Conservation (phyloP, 495 filamentous ascomycete species). For the Astrothelium subdiscretum region DNA sequence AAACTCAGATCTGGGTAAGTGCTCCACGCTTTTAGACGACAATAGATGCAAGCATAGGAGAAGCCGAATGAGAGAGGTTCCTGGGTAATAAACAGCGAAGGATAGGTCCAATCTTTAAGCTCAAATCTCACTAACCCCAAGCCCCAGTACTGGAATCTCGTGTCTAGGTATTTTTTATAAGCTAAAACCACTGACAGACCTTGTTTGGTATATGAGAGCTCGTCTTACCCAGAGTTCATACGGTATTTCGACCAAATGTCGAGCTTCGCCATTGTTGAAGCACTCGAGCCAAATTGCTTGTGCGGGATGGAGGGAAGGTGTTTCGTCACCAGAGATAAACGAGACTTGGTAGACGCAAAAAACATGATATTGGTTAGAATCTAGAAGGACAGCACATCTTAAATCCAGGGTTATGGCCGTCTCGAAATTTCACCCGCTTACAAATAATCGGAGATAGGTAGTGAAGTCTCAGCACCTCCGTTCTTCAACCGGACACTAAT, state of each 20-base stretch:
- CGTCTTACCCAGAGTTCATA: slow-evolving; percentile 54
- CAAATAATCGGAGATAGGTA: too few species aligned
- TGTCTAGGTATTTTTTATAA: neutral
- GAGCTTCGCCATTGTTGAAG: slow-evolving; percentile 40
- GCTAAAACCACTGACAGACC: neutral
- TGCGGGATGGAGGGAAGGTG: neutral
- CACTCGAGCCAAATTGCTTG: neutral
- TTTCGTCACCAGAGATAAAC: neutral
- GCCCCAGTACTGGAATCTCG: slow-evolving; percentile 65
- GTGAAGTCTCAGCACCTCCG: too few species aligned
- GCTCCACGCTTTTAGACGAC: too few species aligned
- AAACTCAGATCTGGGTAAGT: too few species aligned
- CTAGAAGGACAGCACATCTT: neutral
- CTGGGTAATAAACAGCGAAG: too few species aligned
- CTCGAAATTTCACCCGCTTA: too few species aligned
- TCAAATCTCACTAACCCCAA: slow-evolving; percentile 42
- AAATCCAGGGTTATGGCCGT: too few species aligned
- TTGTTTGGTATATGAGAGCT: neutral
- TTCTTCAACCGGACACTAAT: too few species aligned
- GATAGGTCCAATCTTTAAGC: neutral
- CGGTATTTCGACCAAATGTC: slow-evolving; percentile 53
- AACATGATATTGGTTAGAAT: neutral
- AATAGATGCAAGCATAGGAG: too few species aligned
- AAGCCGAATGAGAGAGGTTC: too few species aligned
- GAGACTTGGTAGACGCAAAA: neutral